phyloP scores from a whole-genome alignment of 768 basidiomycete species.

The Butyriboletus loyo region DNA sequence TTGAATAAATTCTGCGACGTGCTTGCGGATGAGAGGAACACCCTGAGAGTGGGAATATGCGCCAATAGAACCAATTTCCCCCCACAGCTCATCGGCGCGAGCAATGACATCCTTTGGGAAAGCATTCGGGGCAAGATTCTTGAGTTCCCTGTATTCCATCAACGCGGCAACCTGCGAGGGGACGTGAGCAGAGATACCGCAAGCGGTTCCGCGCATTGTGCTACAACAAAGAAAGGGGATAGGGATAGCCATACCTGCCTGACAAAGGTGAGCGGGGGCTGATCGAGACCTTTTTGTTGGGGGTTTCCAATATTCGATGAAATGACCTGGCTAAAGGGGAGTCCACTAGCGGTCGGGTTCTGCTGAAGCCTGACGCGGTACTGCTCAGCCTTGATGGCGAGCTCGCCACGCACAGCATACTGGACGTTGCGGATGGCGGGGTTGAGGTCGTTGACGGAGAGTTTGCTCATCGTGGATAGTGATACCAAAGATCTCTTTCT shows the following conservation, averaged over 20 bases:
- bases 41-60: constrained; percentile 97
- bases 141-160: constrained; percentile 87
- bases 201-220: background rate
- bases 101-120: constrained; percentile 86
- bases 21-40: constrained; percentile 80
- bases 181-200: background rate
- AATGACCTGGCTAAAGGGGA: constrained; percentile 89
- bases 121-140: constrained; percentile 66
- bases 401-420: constrained; percentile 96
- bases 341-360: constrained; percentile 39
- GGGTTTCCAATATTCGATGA: constrained; percentile 98
- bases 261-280: constrained; percentile 87
- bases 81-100: constrained; percentile 75
- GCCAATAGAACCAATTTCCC: constrained; percentile 88
- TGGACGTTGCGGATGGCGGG: constrained; percentile 82
- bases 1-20: constrained; percentile 86
- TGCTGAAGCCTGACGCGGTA: constrained; percentile 69
- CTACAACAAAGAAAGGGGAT: background rate
- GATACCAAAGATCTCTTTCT: constrained; percentile 1
- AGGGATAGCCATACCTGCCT: constrained; percentile 67
- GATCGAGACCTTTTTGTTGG: constrained; percentile 92
- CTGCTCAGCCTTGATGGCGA: constrained; percentile 90
- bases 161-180: constrained; percentile 74
- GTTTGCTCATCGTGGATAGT: constrained; percentile 44
- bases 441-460: constrained; percentile 75